Base-by-base conservation (phyloP, 2,329 filamentous ascomycete species). In the Ophiostoma fasciatum region DNA sequence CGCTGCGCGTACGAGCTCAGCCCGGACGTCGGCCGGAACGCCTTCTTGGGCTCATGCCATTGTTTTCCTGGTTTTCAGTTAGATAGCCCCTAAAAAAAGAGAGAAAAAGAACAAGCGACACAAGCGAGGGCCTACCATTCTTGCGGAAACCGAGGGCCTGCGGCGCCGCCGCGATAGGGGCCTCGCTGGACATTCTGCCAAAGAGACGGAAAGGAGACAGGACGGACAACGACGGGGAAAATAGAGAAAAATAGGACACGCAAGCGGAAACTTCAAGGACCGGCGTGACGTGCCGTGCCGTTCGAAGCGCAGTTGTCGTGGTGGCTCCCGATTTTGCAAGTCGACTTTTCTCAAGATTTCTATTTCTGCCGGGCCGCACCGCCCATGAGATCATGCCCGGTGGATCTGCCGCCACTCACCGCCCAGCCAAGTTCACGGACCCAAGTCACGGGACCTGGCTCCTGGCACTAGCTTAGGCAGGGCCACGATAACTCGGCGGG, bases 21-120 rank as follows among this genome's bases (percentile, higher is more conserved):
- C 19, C 87, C 84, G 9, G 80, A 68, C 12, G 64, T 75, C 4
- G 83, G 88, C 27, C 90, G 78, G 59, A 96, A 96, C 1, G 90
- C 75, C 44, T 78, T 82, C 55, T 85, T 88, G 20, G 71, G 66
- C 36, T 69, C 65, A 55, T 92, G 85, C 90, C 90, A 98, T 63
- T 93, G 82, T 64, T 96, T 94, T 54, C 90, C 90, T 94, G 22
- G 31, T 15, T 15, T 8, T 33, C 19, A 36, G 32, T 12, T 6
- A 12, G 11, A 10, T 10, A 6, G 7, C 2, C 6, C 7, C 19
- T 18, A 9, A 3, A 25, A 21, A 7, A 23, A 25, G 14, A 14
- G 4, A 10, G n/a, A 14, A 19, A 26, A 31, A n/a, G 28, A 20
- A 26, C 36, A 40, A 8, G 19, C 15, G 22, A n/a, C 22, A 19